phyloP scores from a whole-genome alignment of 139 green algal genomes.

The Limnomonas spitsbergensis region DNA sequence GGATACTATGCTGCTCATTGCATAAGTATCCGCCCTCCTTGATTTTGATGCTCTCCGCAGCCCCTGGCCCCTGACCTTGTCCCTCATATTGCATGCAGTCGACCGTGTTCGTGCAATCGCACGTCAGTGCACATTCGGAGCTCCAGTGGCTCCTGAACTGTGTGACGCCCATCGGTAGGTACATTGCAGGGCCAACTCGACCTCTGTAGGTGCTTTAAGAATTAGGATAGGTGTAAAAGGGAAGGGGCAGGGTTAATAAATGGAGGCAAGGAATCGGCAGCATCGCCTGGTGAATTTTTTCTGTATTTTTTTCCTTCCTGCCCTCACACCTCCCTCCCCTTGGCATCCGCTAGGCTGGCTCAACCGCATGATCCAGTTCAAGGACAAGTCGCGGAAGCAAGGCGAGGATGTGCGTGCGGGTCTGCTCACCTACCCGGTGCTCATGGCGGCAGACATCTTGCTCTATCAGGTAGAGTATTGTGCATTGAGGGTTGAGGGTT shows the following conservation, averaged over 20 bases:
- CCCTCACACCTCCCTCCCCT: too few species aligned
- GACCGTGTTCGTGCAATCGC: slow-evolving; percentile 83
- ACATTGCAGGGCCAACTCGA: slow-evolving; percentile 58
- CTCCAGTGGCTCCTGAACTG: slow-evolving; percentile 56
- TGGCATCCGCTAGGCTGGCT: slow-evolving; percentile 87
- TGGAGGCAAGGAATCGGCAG: neutral
- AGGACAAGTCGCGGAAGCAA: slow-evolving; percentile 85
- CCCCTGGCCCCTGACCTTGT: too few species aligned
- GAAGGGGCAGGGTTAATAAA: neutral
- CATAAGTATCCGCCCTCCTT: too few species aligned
- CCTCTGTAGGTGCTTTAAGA: slow-evolving; percentile 90
- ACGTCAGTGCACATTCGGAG: slow-evolving; percentile 66
- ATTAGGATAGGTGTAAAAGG: slow-evolving; percentile 75
- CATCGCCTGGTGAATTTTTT: neutral
- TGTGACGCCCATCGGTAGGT: slow-evolving; percentile 71
- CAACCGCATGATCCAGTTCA: slow-evolving; percentile 84
- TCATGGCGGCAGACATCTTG: slow-evolving; percentile 99
- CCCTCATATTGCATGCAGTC: too few species aligned
- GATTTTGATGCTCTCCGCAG: too few species aligned
- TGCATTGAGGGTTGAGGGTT: neutral
- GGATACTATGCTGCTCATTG: too few species aligned
- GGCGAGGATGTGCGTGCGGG: slow-evolving; percentile 87
- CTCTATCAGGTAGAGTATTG: slow-evolving; percentile 95
- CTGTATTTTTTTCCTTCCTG: neutral
- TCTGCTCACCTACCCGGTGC: slow-evolving; percentile 96